A percentile compares a stretch with the other conserved stretches of the same genome.
phyloP scores from a whole-genome alignment of 2,329 filamentous ascomycete genomes.

The Paraphaeosphaeria minitans region DNA sequence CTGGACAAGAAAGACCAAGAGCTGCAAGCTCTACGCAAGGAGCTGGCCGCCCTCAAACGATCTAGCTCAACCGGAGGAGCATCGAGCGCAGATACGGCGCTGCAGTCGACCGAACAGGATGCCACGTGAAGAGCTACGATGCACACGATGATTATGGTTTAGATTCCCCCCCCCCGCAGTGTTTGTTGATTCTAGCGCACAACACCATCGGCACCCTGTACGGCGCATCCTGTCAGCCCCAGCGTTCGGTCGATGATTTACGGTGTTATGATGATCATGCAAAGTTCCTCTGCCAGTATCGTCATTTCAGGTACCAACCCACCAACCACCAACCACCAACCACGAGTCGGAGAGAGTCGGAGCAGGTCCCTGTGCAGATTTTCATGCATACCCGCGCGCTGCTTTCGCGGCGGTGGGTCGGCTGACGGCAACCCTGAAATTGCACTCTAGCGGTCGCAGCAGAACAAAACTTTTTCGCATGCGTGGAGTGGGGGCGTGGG shows the following conservation, averaged over 20 bases:
- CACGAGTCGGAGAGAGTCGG: slow-evolving; percentile 1
- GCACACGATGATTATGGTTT: not conserved
- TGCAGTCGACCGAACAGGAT: slow-evolving; percentile 8
- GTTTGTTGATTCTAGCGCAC: not conserved
- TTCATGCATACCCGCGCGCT: slow-evolving; percentile 7
- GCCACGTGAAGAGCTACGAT: not conserved
- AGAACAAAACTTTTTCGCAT: slow-evolving; percentile 1
- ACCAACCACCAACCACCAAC: too few species aligned
- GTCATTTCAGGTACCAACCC: slow-evolving; percentile 1
- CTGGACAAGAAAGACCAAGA: slow-evolving; percentile 70
- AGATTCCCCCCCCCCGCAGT: not conserved
- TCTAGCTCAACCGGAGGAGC: slow-evolving; percentile 20
- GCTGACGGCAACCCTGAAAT: not conserved
- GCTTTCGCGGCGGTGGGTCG: not conserved
- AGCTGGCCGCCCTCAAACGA: slow-evolving; percentile 50
- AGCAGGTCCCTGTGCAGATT: not conserved
- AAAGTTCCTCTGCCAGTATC: not conserved
- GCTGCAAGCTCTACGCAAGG: slow-evolving; percentile 56
- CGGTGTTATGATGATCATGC: slow-evolving; percentile 7
- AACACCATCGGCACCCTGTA: not conserved
- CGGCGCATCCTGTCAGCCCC: not conserved
- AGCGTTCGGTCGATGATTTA: slow-evolving; percentile 1
- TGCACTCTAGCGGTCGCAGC: not conserved
- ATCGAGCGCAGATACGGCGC: slow-evolving; percentile 3
- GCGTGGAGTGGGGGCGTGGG: slow-evolving; percentile 5